Evolutionary conservation across 805 yeast species (phyloP), one percentile per base, ranked within the genome.

Genomic region (Yarrowia sp.): DNA sequence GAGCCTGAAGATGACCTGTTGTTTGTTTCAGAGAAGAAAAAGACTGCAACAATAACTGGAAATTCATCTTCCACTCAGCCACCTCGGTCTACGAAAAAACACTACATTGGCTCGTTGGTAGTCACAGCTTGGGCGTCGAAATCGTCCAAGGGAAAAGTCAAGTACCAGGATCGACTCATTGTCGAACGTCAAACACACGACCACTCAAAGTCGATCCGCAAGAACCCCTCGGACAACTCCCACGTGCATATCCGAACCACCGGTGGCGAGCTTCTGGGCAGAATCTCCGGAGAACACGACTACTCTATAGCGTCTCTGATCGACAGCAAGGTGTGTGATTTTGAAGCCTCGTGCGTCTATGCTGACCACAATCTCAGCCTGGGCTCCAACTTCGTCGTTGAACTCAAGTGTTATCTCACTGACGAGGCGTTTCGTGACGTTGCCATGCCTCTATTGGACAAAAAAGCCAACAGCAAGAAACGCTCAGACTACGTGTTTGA

Each of bases 331-430:
- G 80, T 86, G 3, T 84, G 89, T 46, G 73, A 74, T 1, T 87
- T 91, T 71, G 83, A 84, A 46, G 86, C 86, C 0, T 81, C 85
- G 0, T 81, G 90, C 42, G 81, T 89, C 9, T 85, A 82, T 73
- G 85, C 87, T 49, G 89, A 87, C 19, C 79, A 80, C 12, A 75
- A 87, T 38, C 75, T 92, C 40, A 81, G 89, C 10, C 84, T 87
- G 1, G 98, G 98, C 3, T 96, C 92, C 73, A 81, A 88, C 0
- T 88, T 93, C 73, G 80, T 85, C 24, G 79, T 92, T 0, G 91
- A 87, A 72, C 77, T 91, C 5, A 90, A 91, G 72, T 85, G 92
- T 69, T 90, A 76, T 73, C 74, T 93, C 33, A 82, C 68, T 24
- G 60, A 67, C 72, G 44, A 75, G 69, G 74, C 78, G 63, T 69